A percentile compares a stretch with the other conserved stretches of the same genome.
phyloP scores from a whole-genome alignment of 257 asterid species.

The Nicotiana tomentosiformis region DNA sequence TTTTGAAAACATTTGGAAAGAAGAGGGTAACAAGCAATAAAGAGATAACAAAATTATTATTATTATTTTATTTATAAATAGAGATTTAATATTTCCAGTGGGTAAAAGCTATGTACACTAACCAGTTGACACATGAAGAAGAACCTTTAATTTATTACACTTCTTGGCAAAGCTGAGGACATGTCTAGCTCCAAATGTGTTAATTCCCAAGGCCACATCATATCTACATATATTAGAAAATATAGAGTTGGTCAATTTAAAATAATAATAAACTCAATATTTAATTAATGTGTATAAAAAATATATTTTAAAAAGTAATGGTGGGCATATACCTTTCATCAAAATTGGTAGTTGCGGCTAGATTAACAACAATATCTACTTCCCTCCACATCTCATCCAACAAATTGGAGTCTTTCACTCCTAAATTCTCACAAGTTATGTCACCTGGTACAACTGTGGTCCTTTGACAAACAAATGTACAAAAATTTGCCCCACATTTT shows the following conservation, averaged over 20 bases:
- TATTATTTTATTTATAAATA: background rate
- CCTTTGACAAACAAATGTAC: slow-evolving; percentile 36
- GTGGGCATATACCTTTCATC: slow-evolving; percentile 59
- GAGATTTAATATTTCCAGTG: background rate
- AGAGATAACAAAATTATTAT: background rate
- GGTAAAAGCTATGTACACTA: slow-evolving; percentile 1
- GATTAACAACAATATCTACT: slow-evolving; percentile 72
- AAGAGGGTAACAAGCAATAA: background rate
- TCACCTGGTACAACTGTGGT: slow-evolving; percentile 67
- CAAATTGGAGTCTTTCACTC: slow-evolving; percentile 44
- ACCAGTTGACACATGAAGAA: slow-evolving; percentile 88
- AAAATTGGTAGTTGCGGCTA: slow-evolving; percentile 89
- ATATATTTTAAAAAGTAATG: background rate
- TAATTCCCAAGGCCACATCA: slow-evolving; percentile 59
- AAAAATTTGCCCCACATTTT: slow-evolving; percentile 37
- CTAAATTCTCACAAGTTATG: slow-evolving; percentile 64
- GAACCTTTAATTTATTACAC: slow-evolving; percentile 39
- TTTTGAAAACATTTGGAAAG: background rate
- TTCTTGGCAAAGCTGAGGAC: slow-evolving; percentile 51
- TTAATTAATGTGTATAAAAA: background rate
- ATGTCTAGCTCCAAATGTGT: slow-evolving; percentile 60
- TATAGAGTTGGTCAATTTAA: background rate
- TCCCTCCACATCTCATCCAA: slow-evolving; percentile 59
- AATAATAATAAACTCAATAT: background rate
- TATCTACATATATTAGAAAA: slow-evolving; percentile 36